These are phyloP conservation scores for Metschnikowia shivogae DNA, from an alignment of 805 yeast species.

Conservation along the genomic window DNA sequence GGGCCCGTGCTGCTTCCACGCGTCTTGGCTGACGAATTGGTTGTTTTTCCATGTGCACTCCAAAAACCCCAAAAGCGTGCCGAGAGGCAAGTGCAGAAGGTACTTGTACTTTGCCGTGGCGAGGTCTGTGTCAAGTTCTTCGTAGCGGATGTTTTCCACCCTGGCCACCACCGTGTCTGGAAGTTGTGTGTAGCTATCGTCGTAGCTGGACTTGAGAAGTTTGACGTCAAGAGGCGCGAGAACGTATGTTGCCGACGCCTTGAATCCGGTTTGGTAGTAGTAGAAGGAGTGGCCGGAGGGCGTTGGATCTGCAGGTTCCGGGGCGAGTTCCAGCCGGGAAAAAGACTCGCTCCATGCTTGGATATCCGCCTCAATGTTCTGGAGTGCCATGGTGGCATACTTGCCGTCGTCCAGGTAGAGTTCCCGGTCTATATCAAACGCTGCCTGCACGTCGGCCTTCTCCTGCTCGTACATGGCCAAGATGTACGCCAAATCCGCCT, in stretches of 20 bases:
- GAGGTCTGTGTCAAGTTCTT: constrained; percentile 58
- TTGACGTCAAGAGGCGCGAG: constrained; percentile 78
- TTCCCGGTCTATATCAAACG: constrained; percentile 53
- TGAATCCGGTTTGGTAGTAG: constrained; percentile 76
- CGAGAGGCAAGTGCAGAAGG: constrained; percentile 76
- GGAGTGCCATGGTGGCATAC: constrained; percentile 52
- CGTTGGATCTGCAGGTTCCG: constrained; percentile 19
- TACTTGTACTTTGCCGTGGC: constrained; percentile 62
- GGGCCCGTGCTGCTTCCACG: constrained; percentile 44
- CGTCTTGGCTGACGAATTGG: constrained; percentile 28
- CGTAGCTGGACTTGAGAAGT: constrained; percentile 60
- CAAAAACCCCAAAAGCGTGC: constrained; percentile 76
- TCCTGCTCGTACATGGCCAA: constrained; percentile 57
- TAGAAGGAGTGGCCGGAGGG: constrained; percentile 36
- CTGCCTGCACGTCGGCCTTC: constrained; percentile 46
- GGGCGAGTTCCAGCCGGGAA: constrained; percentile 22
- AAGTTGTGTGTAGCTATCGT: constrained; percentile 52
- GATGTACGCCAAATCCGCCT: constrained; percentile 56
- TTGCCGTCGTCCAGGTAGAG: constrained; percentile 58
- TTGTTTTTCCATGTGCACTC: constrained; percentile 75
- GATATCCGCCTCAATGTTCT: constrained; percentile 48
- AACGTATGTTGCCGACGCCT: constrained; percentile 57
- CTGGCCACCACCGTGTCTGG: constrained; percentile 62
- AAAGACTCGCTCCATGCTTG: constrained; percentile 34
- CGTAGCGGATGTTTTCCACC: constrained; percentile 68